phyloP scores from a whole-genome alignment of 2,329 filamentous ascomycete species.

The Claviceps citrina region DNA sequence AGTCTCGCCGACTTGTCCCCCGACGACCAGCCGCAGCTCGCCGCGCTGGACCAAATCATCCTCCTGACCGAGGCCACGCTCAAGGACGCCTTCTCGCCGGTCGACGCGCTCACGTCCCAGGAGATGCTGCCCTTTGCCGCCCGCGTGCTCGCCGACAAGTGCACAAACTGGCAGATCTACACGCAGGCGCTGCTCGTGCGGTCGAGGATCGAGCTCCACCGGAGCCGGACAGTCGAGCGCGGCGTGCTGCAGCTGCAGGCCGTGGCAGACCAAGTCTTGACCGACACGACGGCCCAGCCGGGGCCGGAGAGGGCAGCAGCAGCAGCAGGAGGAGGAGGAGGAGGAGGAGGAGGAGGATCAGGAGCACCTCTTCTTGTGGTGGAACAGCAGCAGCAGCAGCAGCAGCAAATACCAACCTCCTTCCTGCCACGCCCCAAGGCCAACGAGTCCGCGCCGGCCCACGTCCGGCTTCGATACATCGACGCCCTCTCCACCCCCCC shows the following conservation, averaged over 20 bases:
- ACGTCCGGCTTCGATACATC: constrained; percentile 66
- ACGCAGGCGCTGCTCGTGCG: constrained; percentile 83
- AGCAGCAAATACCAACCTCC: constrained; percentile 42
- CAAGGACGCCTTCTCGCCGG: constrained; percentile 72
- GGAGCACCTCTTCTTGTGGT: too few relatives aligned
- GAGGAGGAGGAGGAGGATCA: background rate
- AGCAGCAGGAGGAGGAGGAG: constrained; percentile 6
- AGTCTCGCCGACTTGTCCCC: constrained; percentile 53
- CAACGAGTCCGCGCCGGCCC: constrained; percentile 62
- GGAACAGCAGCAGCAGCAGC: constrained; percentile 7
- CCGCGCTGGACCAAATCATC: constrained; percentile 77
- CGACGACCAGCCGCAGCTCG: constrained; percentile 65
- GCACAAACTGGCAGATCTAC: constrained; percentile 95
- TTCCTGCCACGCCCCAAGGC: constrained; percentile 68
- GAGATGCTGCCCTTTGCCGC: constrained; percentile 85
- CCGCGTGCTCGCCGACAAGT: constrained; percentile 73
- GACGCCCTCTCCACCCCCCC: constrained; percentile 73
- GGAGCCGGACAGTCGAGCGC: constrained; percentile 73
- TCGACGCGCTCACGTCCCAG: constrained; percentile 77
- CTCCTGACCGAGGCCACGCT: constrained; percentile 77
- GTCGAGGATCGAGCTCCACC: constrained; percentile 77
- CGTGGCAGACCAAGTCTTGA: constrained; percentile 86
- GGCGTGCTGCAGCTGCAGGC: constrained; percentile 87
- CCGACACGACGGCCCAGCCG: constrained; percentile 46
- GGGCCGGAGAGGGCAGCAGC: constrained; percentile 5